These are phyloP conservation scores for Phytophthora sp. DNA, from an alignment of 352 stramenopile species.

Conservation along the genomic window DNA sequence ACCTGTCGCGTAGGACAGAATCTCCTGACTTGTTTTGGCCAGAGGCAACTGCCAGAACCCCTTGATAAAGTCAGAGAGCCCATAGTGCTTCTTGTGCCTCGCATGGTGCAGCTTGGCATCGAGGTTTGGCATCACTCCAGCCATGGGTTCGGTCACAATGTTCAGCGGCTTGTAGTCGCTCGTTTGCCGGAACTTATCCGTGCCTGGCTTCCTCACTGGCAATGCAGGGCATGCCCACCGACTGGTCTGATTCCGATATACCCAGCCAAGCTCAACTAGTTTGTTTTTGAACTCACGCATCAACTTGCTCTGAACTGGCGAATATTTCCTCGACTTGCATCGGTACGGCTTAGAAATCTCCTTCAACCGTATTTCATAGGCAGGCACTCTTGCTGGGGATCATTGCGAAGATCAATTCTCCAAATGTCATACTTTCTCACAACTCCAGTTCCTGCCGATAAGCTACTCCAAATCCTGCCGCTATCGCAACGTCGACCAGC, in stretches of 20 bases:
- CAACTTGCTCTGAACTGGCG: constrained; percentile 4
- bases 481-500: constrained; percentile 1
- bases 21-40: constrained; percentile 19
- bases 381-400: constrained; percentile 4
- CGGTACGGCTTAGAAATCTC: neutral
- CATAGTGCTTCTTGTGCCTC: constrained; percentile 16
- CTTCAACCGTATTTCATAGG: constrained; percentile 11
- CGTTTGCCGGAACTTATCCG: neutral
- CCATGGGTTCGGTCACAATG: constrained; percentile 14
- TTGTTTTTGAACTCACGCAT: constrained; percentile 11
- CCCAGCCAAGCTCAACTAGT: constrained; percentile 1
- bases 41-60: constrained; percentile 32
- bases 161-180: constrained; percentile 22
- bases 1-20: constrained; percentile 31
- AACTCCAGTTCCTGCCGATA: neutral
- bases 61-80: constrained; percentile 27
- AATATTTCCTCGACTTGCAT: constrained; percentile 17
- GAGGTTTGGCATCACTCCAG: constrained; percentile 22
- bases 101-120: constrained; percentile 11
- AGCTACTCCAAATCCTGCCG: neutral
- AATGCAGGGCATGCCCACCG: constrained; percentile 7
- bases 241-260: neutral
- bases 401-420: constrained; percentile 5
- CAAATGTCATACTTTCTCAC: constrained; percentile 14
- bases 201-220: constrained; percentile 4